Evolutionary conservation across 371 early-diverging fungal genomes (phyloP).

Genomic region (Entomophthora muscae): DNA sequence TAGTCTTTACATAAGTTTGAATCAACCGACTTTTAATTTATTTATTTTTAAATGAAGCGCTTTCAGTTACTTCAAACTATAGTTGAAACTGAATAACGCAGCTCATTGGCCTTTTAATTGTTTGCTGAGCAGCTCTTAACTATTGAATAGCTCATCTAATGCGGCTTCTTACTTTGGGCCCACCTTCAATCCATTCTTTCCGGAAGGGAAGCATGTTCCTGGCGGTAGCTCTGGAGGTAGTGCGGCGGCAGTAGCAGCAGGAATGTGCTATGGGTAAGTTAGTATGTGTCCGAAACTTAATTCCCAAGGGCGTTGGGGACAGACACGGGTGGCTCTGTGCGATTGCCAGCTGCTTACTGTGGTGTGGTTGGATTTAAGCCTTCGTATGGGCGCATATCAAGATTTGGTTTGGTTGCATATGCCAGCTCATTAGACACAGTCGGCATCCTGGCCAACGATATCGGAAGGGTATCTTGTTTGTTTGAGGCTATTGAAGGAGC

Average conservation of each 20-base stretch:
- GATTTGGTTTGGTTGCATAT: constrained; percentile 75
- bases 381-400: constrained; percentile 68
- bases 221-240: constrained; percentile 91
- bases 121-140: too few species aligned
- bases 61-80: too few species aligned
- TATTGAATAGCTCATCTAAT: constrained; percentile 35
- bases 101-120: too few species aligned
- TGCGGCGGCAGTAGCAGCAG: constrained; percentile 76
- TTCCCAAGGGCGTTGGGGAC: constrained; percentile 37
- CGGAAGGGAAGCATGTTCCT: constrained; percentile 11
- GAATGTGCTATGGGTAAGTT: constrained; percentile 55
- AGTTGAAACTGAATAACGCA: too few species aligned
- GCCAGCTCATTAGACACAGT: constrained; percentile 81
- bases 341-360: constrained; percentile 86
- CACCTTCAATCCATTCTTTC: constrained; percentile 25
- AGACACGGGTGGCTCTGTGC: constrained; percentile 88
- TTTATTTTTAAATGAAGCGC: neutral
- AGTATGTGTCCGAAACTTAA: neutral
- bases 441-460: constrained; percentile 51
- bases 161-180: constrained; percentile 26
- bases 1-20: neutral
- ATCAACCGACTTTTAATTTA: neutral
- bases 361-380: constrained; percentile 89
- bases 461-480: constrained; percentile 30
- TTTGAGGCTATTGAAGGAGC: constrained; percentile 31